These are phyloP conservation scores for Boletus sp. DNA, from an alignment of 768 basidiomycete species.

Conservation along the genomic window DNA sequence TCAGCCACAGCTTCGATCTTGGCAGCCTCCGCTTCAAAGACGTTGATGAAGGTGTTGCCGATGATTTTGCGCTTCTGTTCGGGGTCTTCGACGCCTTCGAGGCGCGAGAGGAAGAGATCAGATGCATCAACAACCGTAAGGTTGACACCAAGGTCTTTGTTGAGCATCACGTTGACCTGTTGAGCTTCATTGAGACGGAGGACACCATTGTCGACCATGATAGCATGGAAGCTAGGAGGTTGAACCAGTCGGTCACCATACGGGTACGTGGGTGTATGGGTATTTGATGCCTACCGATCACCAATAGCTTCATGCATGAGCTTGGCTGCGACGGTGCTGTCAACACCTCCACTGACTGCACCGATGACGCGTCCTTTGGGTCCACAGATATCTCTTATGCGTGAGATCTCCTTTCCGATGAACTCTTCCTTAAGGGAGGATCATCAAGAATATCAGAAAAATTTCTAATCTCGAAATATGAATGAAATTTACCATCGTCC, in stretches of 20 bases:
- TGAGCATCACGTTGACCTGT: conserved; percentile 93
- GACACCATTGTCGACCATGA: conserved; percentile 99
- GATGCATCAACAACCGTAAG: conserved; percentile 96
- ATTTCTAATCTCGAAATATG: conserved; percentile 3
- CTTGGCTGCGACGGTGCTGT: conserved; percentile 97
- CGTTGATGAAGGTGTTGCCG: conserved; percentile 97
- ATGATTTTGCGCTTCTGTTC: conserved; percentile 98
- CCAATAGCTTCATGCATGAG: conserved; percentile 99
- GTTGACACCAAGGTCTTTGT: conserved; percentile 91
- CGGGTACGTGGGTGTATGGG: not conserved
- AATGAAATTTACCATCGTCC: conserved; percentile 80
- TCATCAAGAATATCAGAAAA: not conserved
- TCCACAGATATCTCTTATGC: conserved; percentile 94
- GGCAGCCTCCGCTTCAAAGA: conserved; percentile 92
- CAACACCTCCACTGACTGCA: conserved; percentile 96
- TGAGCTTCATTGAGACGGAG: conserved; percentile 86
- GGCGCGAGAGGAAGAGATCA: conserved; percentile 82
- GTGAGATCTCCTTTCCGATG: conserved; percentile 92
- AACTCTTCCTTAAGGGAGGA: conserved; percentile 74
- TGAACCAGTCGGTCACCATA: not conserved
- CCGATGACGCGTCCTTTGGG: conserved; percentile 95
- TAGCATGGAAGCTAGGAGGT: conserved; percentile 84
- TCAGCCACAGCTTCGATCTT: conserved; percentile 84
- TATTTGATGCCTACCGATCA: conserved; percentile 62
- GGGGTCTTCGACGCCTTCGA: conserved; percentile 93